A percentile compares a stretch with the other conserved stretches of the same genome.
These are phyloP conservation scores for Brassica incana DNA, from an alignment of 345 rosid species.

Conservation along the genomic window DNA sequence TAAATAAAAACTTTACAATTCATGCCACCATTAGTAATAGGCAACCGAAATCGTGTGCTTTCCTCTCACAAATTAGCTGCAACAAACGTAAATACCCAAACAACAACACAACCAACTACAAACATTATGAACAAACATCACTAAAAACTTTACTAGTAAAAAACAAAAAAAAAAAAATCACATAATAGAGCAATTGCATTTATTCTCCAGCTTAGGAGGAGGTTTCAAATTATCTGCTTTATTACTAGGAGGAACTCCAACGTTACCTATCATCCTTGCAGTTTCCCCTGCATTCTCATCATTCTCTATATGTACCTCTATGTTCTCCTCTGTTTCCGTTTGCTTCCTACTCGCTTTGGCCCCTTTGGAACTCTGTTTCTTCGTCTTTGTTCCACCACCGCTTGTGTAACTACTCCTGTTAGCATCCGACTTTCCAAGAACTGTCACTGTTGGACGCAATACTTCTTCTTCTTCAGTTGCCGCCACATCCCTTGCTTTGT, in stretches of 20 bases:
- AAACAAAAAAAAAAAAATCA: slow-evolving; percentile 41
- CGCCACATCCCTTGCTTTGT: slow-evolving; percentile 54
- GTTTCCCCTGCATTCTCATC: slow-evolving; percentile 72
- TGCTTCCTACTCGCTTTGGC: slow-evolving; percentile 57
- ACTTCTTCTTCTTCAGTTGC: slow-evolving; percentile 48
- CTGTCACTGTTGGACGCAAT: slow-evolving; percentile 64
- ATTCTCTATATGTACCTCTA: slow-evolving; percentile 57
- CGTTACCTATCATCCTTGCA: slow-evolving; percentile 48
- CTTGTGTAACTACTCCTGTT: slow-evolving; percentile 52
- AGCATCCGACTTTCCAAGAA: slow-evolving; percentile 61
- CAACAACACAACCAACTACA: slow-evolving; percentile 4
- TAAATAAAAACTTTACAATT: slow-evolving; percentile 39
- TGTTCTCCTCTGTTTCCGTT: slow-evolving; percentile 52
- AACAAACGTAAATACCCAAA: slow-evolving; percentile 10
- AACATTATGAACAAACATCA: slow-evolving; percentile 27
- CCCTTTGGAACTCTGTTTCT: slow-evolving; percentile 50
- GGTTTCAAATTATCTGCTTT: slow-evolving; percentile 67
- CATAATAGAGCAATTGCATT: slow-evolving; percentile 99
- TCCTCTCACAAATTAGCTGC: slow-evolving; percentile 34
- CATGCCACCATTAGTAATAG: slow-evolving; percentile 25
- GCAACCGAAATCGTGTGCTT: slow-evolving; percentile 20
- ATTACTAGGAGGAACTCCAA: slow-evolving; percentile 56
- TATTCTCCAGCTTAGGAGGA: slow-evolving; percentile 88
- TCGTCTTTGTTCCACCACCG: slow-evolving; percentile 55
- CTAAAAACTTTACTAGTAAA: slow-evolving; percentile 1